Conservation (phyloP, 2,329 filamentous ascomycete species). For the Pestalotiopsis sp. region DNA sequence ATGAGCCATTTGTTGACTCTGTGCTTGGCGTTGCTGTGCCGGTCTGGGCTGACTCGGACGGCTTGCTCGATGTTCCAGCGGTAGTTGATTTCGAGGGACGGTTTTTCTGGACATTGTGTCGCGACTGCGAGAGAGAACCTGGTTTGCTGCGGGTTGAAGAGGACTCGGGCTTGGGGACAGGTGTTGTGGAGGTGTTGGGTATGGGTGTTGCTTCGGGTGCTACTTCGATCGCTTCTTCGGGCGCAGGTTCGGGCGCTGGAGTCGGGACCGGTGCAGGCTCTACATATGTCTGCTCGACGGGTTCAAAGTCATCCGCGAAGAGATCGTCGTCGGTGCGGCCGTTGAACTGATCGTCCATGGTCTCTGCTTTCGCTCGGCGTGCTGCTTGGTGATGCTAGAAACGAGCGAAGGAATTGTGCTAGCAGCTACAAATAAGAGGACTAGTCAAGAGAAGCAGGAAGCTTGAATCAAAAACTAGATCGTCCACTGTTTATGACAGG, state of each 20-base stretch:
- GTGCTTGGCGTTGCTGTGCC: not conserved
- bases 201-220: not conserved
- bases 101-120: slow-evolving; percentile 14
- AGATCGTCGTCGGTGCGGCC: slow-evolving; percentile 65
- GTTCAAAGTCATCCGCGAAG: slow-evolving; percentile 65
- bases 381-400: not conserved
- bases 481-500: too few relatives aligned
- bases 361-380: not conserved
- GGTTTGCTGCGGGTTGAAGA: slow-evolving; percentile 1
- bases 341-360: slow-evolving; percentile 64
- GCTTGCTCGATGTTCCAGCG: not conserved
- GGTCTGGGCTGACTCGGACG: slow-evolving; percentile 16
- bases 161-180: slow-evolving; percentile 12
- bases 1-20: not conserved
- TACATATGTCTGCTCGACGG: slow-evolving; percentile 41
- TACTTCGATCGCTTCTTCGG: not conserved
- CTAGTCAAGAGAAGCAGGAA: not conserved
- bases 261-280: slow-evolving; percentile 10
- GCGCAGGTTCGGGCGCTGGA: slow-evolving; percentile 17
- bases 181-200: slow-evolving; percentile 9
- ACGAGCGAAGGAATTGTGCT: not conserved
- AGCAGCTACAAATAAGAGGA: not conserved
- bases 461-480: too few relatives aligned
- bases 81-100: slow-evolving; percentile 10
- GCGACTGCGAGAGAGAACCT: slow-evolving; percentile 15